Percentiles rank a stretch among this genome's conserved stretches.
phyloP scores from a whole-genome alignment of 2,329 filamentous ascomycete genomes.

The Ilyonectria sp. region DNA sequence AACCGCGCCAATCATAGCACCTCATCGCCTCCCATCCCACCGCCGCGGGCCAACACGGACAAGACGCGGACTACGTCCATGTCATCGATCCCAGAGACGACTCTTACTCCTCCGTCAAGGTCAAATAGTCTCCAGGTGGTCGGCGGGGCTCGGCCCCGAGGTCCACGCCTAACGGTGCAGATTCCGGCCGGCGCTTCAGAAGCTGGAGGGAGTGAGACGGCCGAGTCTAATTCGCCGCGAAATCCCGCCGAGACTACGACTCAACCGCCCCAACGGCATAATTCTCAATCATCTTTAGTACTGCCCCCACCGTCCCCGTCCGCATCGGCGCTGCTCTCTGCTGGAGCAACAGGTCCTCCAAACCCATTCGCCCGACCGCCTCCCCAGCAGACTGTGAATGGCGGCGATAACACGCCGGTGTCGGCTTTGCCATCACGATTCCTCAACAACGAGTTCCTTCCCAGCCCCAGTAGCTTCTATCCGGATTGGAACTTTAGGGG shows the following conservation, averaged over 20 bases:
- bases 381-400: constrained; percentile 75
- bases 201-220: constrained; percentile 76
- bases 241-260: constrained; percentile 72
- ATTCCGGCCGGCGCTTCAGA: constrained; percentile 95
- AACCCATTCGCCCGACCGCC: constrained; percentile 95
- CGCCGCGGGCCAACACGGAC: constrained; percentile 63
- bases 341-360: constrained; percentile 91
- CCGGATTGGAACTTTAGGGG: constrained; percentile 87
- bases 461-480: constrained; percentile 93
- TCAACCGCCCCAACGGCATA: constrained; percentile 65
- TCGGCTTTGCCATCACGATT: constrained; percentile 94
- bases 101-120: constrained; percentile 79
- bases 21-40: constrained; percentile 70
- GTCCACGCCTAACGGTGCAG: constrained; percentile 89
- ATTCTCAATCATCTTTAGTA: constrained; percentile 79
- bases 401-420: constrained; percentile 78
- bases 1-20: constrained; percentile 63
- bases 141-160: constrained; percentile 80
- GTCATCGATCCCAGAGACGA: constrained; percentile 75
- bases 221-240: constrained; percentile 77
- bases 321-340: constrained; percentile 86
- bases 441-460: constrained; percentile 87
- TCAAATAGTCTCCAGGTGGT: constrained; percentile 81
- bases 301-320: constrained; percentile 95
- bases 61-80: constrained; percentile 66